Evolutionary conservation across 1,284 basidiomycete species (phyloP), one percentile per base, ranked within the genome.

Genomic region (Leccinum pseudoinsigne): DNA sequence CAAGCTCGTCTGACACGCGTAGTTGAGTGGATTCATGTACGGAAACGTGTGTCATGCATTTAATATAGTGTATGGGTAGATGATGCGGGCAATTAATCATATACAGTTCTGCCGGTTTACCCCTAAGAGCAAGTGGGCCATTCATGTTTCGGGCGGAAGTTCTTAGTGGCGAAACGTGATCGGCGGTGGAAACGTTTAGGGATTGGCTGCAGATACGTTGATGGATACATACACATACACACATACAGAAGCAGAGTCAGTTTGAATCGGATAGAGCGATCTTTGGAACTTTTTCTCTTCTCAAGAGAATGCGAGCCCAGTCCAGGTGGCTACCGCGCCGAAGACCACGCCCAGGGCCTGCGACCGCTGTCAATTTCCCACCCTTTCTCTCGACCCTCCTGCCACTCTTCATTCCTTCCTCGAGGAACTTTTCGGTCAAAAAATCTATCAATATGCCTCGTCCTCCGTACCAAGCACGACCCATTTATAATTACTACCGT

Each of bases 301-400:
- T 74, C 64, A 76, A 54, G 77, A 68, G 45, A 75, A 77, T 54
- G 76, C 78, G 18, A 77, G 73, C 16, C 74, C 69, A 2, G 75
- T 74, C 67, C 69, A 78, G 38, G 76, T 77, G 50, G 74, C 76
- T 23, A 78, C 74, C 26, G 77, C 77, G n/a, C 76, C 76, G 9
- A 78, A 75, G 21, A 78, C 67, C 50, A 75, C 74, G 23, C 77
- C 77, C 0, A 26, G 26, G 26, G 26, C 28, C 28, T 28, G 28
- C 28, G 28, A 28, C 28, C 28, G 28, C 76, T 36, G 64, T 68
- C 53, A 78, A 66, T 65, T 59, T 74, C 51, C 67, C 68, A 18
- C 63, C 68, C 21, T 62, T 68, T 21, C 67, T 61, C 61, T 68
- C 65, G 45, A 28, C 64, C 59, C 65, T 68, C 36, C 23, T 56